Conservation (phyloP, 768 basidiomycete species). For the Sarcomyxa edulis region DNA sequence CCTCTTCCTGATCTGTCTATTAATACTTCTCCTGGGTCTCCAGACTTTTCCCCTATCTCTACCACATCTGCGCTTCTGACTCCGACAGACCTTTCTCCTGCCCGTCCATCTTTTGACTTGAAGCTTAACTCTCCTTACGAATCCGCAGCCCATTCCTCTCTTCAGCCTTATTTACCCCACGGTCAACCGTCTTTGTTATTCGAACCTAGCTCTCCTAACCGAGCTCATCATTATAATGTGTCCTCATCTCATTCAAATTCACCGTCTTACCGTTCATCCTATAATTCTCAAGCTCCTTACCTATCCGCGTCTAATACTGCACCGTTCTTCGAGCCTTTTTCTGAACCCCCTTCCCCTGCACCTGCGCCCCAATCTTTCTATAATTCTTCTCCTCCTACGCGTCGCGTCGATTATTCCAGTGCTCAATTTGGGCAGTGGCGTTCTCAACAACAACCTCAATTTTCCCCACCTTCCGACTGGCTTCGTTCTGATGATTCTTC, state of each 20-base stretch:
- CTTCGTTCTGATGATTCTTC: conserved; percentile 31
- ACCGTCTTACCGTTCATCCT: conserved; percentile 15
- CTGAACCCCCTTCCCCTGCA: conserved; percentile 35
- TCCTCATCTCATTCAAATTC: conserved; percentile 11
- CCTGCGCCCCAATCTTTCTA: conserved; percentile 24
- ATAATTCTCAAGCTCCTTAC: conserved; percentile 18
- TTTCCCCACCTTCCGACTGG: conserved; percentile 32
- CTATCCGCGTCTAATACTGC: conserved; percentile 23
- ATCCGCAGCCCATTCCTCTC: conserved; percentile 25
- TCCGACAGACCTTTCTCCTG: conserved; percentile 70
- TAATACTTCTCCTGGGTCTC: conserved; percentile 45
- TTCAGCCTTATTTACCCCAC: conserved; percentile 40
- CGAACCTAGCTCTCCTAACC: conserved; percentile 24
- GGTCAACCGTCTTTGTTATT: conserved; percentile 39
- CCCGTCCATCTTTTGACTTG: conserved; percentile 48
- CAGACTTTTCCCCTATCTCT: conserved; percentile 71
- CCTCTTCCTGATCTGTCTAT: conserved; percentile 39
- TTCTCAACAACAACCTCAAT: conserved; percentile 21
- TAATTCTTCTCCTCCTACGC: conserved; percentile 25
- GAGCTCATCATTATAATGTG: conserved; percentile 13
- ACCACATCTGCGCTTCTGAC: conserved; percentile 68
- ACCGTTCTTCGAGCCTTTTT: conserved; percentile 50
- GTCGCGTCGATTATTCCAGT: conserved; percentile 22
- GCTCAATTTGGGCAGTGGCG: conserved; percentile 31
- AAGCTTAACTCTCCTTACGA: conserved; percentile 54